Evolutionary conservation across 345 rosid genomes (phyloP).

Genomic region (Durio zibethinus): DNA sequence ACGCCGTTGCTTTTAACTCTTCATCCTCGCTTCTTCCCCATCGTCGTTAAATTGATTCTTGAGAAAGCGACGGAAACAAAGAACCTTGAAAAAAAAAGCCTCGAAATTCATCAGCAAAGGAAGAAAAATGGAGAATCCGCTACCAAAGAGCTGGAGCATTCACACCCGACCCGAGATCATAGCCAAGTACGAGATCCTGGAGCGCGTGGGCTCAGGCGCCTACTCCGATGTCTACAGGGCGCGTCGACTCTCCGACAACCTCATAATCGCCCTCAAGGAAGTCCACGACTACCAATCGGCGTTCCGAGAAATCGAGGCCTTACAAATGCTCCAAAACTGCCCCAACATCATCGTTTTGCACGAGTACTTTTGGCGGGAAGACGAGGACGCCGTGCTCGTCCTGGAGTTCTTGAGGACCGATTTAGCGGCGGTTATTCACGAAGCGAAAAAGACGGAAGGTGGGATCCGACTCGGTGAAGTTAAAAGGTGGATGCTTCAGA

Average conservation of each 20-base stretch:
- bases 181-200: constrained; percentile 81
- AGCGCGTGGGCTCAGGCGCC: constrained; percentile 84
- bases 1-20: background rate
- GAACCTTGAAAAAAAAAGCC: background rate
- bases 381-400: constrained; percentile 94
- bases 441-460: constrained; percentile 44
- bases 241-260: constrained; percentile 69
- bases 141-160: constrained; percentile 96
- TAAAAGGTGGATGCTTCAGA: constrained; percentile 96
- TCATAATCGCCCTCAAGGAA: constrained; percentile 83
- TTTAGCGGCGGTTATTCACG: constrained; percentile 58
- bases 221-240: constrained; percentile 90
- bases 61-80: background rate
- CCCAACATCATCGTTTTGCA: constrained; percentile 75
- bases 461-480: constrained; percentile 55
- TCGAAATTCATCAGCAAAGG: background rate
- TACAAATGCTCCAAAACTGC: constrained; percentile 60
- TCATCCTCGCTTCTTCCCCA: background rate
- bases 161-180: constrained; percentile 79
- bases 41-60: background rate
- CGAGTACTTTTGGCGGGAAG: constrained; percentile 93
- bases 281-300: constrained; percentile 94
- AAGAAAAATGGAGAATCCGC: constrained; percentile 40
- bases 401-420: constrained; percentile 80
- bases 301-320: constrained; percentile 86